Evolutionary conservation across 1,284 basidiomycete genomes (phyloP), one percentile per base, ranked within the genome.

Genomic region (Malassezia obtusa): DNA sequence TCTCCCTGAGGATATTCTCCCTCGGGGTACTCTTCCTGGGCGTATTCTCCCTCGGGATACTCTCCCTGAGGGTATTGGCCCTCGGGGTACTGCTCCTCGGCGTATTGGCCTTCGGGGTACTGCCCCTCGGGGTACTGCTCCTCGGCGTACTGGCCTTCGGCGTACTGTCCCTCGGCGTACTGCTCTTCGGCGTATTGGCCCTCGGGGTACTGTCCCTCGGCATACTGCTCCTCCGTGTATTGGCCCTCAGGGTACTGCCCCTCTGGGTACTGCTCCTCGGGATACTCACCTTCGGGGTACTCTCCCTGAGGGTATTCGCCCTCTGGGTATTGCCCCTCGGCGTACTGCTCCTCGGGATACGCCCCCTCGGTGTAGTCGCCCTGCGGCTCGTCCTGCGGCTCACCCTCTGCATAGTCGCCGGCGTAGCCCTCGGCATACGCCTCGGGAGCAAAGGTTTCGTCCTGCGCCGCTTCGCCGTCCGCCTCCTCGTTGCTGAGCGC

Each of bases 361-460:
- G 10, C 31, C 12, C 31, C 30, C 15, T 33, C 44, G n/a, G 17
- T 5, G 10, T 41, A 41, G 11, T 41, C n/a, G 26, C 39, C 39
- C 24, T 39, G 8, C 10, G 19, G 37, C 19, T 40, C 38, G 17
- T 15, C 38, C 12, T 40, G 26, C n/a, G n/a, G n/a, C 26, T 49
- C 46, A 9, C 36, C 51, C 26, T 49, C 39, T 31, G 30, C 19
- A 24, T 33, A n/a, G 3, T 33, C 14, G n/a, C 47, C 52, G 38
- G 59, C 59, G 41, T 58, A 49, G n/a, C 21, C 17, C 24, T 37
- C 46, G 15, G 36, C 47, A 40, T 49, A 49, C 0, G n/a, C 17
- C 22, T 24, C 32, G 14, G 45, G 25, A 3, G 21, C 21, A 46
- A 17, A 46, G 7, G 15, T 12, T 3, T 33, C 21, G 14, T 46